Evolutionary conservation across 177 flowering plant genomes (phyloP), one percentile per base, ranked within the genome.

Genomic region (Tripterygium wilfordii): DNA sequence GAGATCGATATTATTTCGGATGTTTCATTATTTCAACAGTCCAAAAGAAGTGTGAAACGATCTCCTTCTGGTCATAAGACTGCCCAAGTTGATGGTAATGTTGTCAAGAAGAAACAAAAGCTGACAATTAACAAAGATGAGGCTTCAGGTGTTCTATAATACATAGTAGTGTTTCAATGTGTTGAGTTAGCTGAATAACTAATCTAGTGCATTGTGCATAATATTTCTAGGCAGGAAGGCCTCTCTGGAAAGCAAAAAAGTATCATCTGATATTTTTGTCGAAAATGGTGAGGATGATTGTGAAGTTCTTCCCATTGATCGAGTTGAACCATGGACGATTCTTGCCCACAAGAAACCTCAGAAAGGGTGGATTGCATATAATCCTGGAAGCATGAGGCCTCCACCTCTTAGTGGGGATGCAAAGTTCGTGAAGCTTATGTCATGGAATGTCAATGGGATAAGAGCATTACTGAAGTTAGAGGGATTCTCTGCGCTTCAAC

Each of bases 391-490:
- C 48, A 84, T 94, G 97, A 79, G 96, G 66, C 78, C 82, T 39
- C 78, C 75, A 38, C 82, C 83, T 37, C 80, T 74, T 60, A 30
- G 63, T 33, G 53, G 47, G 56, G 78, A 63, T 64, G 64, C 75
- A 31, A 61, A 69, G n/a, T 62, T 22, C 48, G 48, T 79, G 51
- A 92, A 86, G 67, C 51, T 92, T 23, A 52, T 92, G 67, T 88
- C 98, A 42, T 92, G 98, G 98, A 92, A 92, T 75, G 96, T 92
- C 42, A 92, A 92, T 68, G 98, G 98, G 1, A 64, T 92, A 49
- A 74, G 96, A 65, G 94, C 96, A 20, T 64, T 92, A 46, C 46
- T 89, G 58, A 89, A 81, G 59, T 43, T 71, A 44, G 81, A 84
- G 50, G 72, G 74, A 29, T 74, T 76, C 62, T 80, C 91, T 56